Evolutionary conservation across 1,284 basidiomycete genomes (phyloP).

Genomic region (Rhizopogon parksii): DNA sequence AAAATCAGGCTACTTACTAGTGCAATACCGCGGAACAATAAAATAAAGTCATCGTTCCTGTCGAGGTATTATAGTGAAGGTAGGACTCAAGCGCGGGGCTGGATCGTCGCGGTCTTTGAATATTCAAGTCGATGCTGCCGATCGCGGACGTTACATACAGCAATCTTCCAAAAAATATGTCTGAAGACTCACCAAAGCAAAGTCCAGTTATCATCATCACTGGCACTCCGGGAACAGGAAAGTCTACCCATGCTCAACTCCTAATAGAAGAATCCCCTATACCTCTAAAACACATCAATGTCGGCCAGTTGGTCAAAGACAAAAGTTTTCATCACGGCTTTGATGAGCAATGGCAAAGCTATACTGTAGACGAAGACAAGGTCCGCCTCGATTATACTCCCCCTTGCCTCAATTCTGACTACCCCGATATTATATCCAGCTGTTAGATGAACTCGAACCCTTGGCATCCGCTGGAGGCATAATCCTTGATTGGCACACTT

Average conservation of each 20-base stretch:
- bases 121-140: too few species aligned
- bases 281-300: constrained; percentile 77
- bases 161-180: too few species aligned
- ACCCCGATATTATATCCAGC: constrained; percentile 32
- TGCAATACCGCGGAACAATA: too few species aligned
- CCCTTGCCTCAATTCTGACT: constrained; percentile 4
- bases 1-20: too few species aligned
- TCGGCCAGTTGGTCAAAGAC: constrained; percentile 86
- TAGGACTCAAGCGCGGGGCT: too few species aligned
- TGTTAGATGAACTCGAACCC: constrained; percentile 85
- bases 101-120: too few species aligned
- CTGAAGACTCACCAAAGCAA: too few species aligned
- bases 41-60: too few species aligned
- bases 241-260: constrained; percentile 85
- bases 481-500: constrained; percentile 97
- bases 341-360: constrained; percentile 93
- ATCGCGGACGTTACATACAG: too few species aligned
- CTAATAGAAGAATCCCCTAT: constrained; percentile 63
- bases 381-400: constrained; percentile 33
- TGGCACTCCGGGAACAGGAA: constrained; percentile 83
- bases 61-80: too few species aligned
- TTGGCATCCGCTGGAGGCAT: constrained; percentile 64
- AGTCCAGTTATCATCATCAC: constrained; percentile 89
- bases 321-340: constrained; percentile 78
- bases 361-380: constrained; percentile 93